These are phyloP conservation scores for Balakata baccata DNA, from an alignment of 345 rosid species.

Conservation along the genomic window DNA sequence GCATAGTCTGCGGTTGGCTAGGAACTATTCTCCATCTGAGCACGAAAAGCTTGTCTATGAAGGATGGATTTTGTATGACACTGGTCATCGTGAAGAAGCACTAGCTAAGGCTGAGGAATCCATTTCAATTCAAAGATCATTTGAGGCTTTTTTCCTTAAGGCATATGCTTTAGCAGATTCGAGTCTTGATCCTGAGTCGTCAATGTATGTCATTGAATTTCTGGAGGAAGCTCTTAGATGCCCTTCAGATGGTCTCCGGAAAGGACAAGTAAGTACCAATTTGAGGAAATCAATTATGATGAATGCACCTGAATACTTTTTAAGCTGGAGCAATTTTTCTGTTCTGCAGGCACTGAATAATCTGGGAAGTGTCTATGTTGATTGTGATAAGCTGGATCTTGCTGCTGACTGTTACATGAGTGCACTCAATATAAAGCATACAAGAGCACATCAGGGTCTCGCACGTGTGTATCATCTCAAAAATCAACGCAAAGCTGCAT, in stretches of 20 bases:
- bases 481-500: constrained; percentile 74
- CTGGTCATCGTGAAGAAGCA: constrained; percentile 91
- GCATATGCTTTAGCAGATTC: constrained; percentile 81
- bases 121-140: constrained; percentile 76
- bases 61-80: constrained; percentile 90
- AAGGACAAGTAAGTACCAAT: constrained; percentile 71
- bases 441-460: constrained; percentile 92
- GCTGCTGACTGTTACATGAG: constrained; percentile 80
- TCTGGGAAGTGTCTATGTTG: constrained; percentile 75
- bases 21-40: constrained; percentile 71
- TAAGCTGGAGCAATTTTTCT: constrained; percentile 6
- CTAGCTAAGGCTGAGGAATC: constrained; percentile 86
- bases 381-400: constrained; percentile 78
- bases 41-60: constrained; percentile 90
- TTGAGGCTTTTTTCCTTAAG: constrained; percentile 93
- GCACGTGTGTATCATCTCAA: constrained; percentile 87
- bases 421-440: constrained; percentile 89
- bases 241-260: constrained; percentile 92
- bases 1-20: constrained; percentile 74
- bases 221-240: constrained; percentile 86
- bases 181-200: constrained; percentile 56
- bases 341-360: constrained; percentile 78
- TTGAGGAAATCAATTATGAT: not conserved
- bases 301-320: not conserved
- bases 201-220: constrained; percentile 62